phyloP scores from a whole-genome alignment of 176 grass and related monocot species.

The Chrysopogon serrulatus region DNA sequence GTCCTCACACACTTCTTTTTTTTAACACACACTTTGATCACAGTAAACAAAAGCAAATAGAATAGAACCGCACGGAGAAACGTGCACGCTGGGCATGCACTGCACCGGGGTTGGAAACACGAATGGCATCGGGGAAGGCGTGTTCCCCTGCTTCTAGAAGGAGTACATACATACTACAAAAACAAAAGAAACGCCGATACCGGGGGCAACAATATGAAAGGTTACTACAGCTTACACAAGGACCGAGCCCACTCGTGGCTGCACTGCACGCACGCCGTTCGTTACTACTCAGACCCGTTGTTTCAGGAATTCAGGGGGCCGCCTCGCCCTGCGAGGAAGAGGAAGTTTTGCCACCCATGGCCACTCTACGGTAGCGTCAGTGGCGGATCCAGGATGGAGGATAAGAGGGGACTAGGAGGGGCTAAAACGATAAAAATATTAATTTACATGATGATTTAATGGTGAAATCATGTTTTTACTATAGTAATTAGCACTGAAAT shows the following conservation, averaged over 20 bases:
- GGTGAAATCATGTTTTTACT: too few species aligned
- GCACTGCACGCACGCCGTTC: not conserved
- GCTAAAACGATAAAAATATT: too few species aligned
- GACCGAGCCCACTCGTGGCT: not conserved
- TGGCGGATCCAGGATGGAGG: too few species aligned
- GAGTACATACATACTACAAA: not conserved
- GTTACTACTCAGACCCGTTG: not conserved
- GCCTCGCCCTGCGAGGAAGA: not conserved
- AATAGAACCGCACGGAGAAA: not conserved
- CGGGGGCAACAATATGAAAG: not conserved
- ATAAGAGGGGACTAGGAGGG: too few species aligned
- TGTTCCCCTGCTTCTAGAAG: not conserved
- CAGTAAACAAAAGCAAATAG: conserved; percentile 30
- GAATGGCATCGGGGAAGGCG: conserved; percentile 22
- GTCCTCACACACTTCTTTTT: not conserved
- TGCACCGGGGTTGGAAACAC: conserved; percentile 7
- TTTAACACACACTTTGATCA: not conserved
- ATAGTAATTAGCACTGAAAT: too few species aligned
- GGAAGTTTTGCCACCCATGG: not conserved
- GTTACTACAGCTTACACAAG: not conserved
- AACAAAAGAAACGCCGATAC: not conserved
- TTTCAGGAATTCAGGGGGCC: not conserved
- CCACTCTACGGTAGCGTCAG: not conserved
- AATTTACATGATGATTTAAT: too few species aligned
- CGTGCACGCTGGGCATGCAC: not conserved